These are phyloP conservation scores for Penicillium sp. DNA, from an alignment of 2,329 filamentous ascomycete species.

Conservation along the genomic window DNA sequence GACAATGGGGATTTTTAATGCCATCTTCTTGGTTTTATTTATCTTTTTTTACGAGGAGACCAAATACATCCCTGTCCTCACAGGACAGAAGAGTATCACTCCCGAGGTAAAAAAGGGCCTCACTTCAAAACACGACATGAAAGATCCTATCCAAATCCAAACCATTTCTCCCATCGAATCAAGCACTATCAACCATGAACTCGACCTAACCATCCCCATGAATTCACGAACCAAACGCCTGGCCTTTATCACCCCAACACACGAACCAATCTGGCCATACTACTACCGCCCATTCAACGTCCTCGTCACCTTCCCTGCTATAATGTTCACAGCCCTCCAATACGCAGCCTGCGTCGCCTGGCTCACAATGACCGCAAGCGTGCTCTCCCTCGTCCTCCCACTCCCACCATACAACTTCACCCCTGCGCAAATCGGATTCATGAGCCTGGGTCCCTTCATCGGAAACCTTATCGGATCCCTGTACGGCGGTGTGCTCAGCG, in stretches of 20 bases:
- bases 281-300: constrained; percentile 32
- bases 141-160: constrained; percentile 8
- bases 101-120: constrained; percentile 5
- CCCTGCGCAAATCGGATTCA: constrained; percentile 30
- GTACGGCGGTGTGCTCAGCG: constrained; percentile 40
- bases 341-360: constrained; percentile 40
- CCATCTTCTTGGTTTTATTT: constrained; percentile 28
- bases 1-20: constrained; percentile 34
- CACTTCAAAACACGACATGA: not conserved
- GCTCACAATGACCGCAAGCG: constrained; percentile 31
- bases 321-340: constrained; percentile 40
- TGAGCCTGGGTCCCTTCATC: constrained; percentile 36
- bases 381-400: constrained; percentile 36
- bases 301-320: constrained; percentile 36
- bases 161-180: constrained; percentile 4
- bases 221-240: constrained; percentile 27
- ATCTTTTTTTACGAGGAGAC: constrained; percentile 38
- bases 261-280: constrained; percentile 29
- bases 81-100: not conserved
- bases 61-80: constrained; percentile 26
- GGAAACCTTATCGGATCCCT: constrained; percentile 40
- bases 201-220: constrained; percentile 27
- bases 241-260: constrained; percentile 22
- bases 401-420: constrained; percentile 33
- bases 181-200: constrained; percentile 15